A percentile compares a stretch with the other conserved stretches of the same genome.
Conservation (phyloP, 495 filamentous ascomycete species). For the Aspergillus egyptiacus region DNA sequence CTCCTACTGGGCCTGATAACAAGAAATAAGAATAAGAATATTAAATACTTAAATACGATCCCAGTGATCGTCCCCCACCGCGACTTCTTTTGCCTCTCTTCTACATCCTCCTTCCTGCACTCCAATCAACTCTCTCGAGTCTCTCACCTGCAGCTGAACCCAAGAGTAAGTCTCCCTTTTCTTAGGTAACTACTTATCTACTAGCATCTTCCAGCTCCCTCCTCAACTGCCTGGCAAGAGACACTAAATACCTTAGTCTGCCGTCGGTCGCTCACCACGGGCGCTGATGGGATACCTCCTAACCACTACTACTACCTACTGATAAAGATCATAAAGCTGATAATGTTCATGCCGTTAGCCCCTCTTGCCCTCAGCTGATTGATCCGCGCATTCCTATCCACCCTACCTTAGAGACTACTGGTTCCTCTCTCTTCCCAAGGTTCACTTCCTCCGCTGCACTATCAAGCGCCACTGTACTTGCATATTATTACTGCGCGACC, state of each 20-base stretch:
- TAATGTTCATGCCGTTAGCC: conserved; percentile 1
- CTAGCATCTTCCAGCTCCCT: no score
- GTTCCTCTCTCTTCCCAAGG: conserved; percentile 1
- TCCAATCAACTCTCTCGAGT: neutral
- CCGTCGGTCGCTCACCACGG: conserved; percentile 15
- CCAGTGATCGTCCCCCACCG: no score
- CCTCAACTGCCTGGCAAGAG: no score
- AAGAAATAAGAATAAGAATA: neutral
- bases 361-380: conserved; percentile 28
- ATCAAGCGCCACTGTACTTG: conserved; percentile 16
- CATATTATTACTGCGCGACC: no score
- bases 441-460: conserved; percentile 17
- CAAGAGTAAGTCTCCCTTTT: neutral
- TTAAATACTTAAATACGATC: neutral
- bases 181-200: no score
- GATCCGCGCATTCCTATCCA: conserved; percentile 28
- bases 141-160: neutral
- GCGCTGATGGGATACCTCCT: conserved; percentile 1
- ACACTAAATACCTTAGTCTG: conserved; percentile 8
- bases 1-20: neutral
- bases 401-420: conserved; percentile 7
- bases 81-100: no score
- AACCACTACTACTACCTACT: neutral
- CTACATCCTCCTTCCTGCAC: no score
- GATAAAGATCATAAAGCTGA: no score